These are phyloP conservation scores for Xylaria sp. DNA, from an alignment of 2,329 filamentous ascomycete genomes.

Conservation along the genomic window DNA sequence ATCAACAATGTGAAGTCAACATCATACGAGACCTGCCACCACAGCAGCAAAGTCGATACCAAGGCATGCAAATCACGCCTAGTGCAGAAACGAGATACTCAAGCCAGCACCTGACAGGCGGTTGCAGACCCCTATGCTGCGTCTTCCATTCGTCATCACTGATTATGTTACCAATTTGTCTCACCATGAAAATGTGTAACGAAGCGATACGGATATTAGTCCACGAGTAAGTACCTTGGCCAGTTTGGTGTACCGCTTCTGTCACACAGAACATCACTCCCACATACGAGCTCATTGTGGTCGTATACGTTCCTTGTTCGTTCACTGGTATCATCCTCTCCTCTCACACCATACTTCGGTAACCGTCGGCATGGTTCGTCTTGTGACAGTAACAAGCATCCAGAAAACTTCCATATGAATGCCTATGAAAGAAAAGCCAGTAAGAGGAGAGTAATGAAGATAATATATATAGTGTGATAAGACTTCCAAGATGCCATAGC, in stretches of 20 bases:
- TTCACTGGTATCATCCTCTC: background rate
- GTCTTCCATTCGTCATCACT: slow-evolving; percentile 11
- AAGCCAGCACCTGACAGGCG: slow-evolving; percentile 21
- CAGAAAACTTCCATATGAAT: background rate
- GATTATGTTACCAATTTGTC: slow-evolving; percentile 24
- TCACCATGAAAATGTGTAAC: slow-evolving; percentile 23
- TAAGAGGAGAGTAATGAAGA: too few species aligned
- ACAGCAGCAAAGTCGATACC: background rate
- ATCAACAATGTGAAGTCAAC: slow-evolving; percentile 21
- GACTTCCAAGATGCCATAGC: too few species aligned
- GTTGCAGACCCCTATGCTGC: slow-evolving; percentile 5
- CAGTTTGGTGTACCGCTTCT: background rate
- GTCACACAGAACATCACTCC: background rate
- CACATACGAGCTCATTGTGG: slow-evolving; percentile 10
- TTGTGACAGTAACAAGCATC: background rate
- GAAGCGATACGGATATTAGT: background rate
- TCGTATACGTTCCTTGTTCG: background rate
- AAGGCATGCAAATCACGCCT: slow-evolving; percentile 5
- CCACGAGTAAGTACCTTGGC: background rate
- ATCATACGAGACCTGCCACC: slow-evolving; percentile 12
- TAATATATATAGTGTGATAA: too few species aligned
- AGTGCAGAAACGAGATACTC: slow-evolving; percentile 18
- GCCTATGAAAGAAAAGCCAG: background rate
- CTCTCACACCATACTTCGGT: background rate
- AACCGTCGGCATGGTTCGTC: background rate